Percentiles rank a stretch among this genome's conserved stretches.
These are phyloP conservation scores for Erythrobasidium yunnanense DNA, from an alignment of 768 basidiomycete genomes.

Conservation along the genomic window DNA sequence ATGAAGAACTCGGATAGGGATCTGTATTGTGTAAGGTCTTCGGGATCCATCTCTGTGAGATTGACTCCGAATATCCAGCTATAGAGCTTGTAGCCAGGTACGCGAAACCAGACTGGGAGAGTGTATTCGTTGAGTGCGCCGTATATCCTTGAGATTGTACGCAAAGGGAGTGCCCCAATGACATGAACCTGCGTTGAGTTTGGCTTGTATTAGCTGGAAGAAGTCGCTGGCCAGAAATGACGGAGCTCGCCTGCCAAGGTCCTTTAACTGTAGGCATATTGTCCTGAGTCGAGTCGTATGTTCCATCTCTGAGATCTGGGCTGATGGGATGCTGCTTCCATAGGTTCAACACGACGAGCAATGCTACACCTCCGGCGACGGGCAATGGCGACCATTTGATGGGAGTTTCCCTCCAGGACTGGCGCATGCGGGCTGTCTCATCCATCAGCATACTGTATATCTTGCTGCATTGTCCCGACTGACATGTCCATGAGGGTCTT, in stretches of 20 bases:
- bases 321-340: constrained; percentile 29
- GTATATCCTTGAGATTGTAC: constrained; percentile 93
- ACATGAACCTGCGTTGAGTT: constrained; percentile 64
- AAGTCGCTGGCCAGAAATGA: neutral
- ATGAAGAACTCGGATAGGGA: constrained; percentile 96
- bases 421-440: constrained; percentile 48
- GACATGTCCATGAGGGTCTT: neutral
- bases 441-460: neutral
- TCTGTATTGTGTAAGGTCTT: constrained; percentile 65
- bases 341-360: constrained; percentile 34
- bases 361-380: constrained; percentile 34
- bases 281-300: constrained; percentile 43
- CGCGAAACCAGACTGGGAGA: constrained; percentile 90
- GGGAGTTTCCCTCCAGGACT: neutral
- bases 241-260: constrained; percentile 69
- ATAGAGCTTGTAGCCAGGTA: constrained; percentile 74
- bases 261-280: constrained; percentile 63
- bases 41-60: constrained; percentile 73
- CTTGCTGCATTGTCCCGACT: neutral
- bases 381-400: constrained; percentile 25
- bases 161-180: constrained; percentile 81
- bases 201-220: neutral
- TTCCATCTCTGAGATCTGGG: constrained; percentile 22
- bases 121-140: constrained; percentile 88
- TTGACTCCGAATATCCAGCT: constrained; percentile 84